Evolutionary conservation across 148 eudicot genomes (phyloP).

Genomic region (Vaccinium macrocarpon): DNA sequence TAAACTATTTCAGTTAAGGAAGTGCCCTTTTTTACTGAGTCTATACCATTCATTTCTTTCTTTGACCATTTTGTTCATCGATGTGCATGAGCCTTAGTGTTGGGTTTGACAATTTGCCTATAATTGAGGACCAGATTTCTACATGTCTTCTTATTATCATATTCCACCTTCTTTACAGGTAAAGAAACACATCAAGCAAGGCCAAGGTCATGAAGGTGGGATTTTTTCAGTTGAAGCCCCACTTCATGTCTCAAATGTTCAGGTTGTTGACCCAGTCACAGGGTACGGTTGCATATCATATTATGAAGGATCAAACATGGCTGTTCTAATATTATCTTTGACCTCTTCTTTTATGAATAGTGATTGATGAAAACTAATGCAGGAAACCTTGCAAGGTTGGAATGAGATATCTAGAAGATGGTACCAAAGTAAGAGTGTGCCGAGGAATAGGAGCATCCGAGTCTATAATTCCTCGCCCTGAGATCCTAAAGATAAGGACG

Average conservation of each 20-base stretch:
- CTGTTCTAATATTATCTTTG: not conserved
- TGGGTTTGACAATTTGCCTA: constrained; percentile 18
- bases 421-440: constrained; percentile 63
- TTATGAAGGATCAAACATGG: not conserved
- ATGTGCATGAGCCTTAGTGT: not conserved
- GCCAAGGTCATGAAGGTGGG: constrained; percentile 98
- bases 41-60: not conserved
- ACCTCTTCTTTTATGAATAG: not conserved
- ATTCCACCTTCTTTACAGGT: constrained; percentile 43
- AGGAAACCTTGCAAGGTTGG: constrained; percentile 85
- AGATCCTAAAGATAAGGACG: constrained; percentile 64
- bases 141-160: not conserved
- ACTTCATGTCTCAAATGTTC: constrained; percentile 91
- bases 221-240: constrained; percentile 95
- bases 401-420: constrained; percentile 70
- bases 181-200: constrained; percentile 95
- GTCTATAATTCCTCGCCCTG: constrained; percentile 87
- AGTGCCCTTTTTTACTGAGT: not conserved
- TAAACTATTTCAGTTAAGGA: not conserved
- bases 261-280: constrained; percentile 84
- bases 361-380: constrained; percentile 24
- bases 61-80: not conserved
- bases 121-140: not conserved
- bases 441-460: constrained; percentile 88
- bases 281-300: constrained; percentile 39